These are phyloP conservation scores for Exsudoporus floridanus DNA, from an alignment of 1,284 basidiomycete genomes.

Conservation along the genomic window DNA sequence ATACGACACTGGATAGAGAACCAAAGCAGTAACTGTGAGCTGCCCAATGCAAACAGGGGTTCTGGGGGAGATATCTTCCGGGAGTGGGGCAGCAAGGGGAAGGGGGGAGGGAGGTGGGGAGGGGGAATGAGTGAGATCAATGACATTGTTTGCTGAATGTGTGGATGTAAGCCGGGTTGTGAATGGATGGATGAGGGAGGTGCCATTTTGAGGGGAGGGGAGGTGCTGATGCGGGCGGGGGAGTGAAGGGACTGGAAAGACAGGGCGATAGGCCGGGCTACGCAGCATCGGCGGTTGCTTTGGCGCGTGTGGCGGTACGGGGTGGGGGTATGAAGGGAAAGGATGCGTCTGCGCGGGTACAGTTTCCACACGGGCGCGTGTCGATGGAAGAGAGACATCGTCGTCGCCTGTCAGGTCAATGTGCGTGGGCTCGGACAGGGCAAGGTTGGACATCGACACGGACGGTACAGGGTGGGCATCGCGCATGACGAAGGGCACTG, in stretches of 20 bases:
- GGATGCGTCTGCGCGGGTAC: slow-evolving; percentile 37
- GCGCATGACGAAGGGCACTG: slow-evolving; percentile 23
- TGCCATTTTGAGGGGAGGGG: slow-evolving; percentile 21
- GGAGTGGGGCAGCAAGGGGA: slow-evolving; percentile 35
- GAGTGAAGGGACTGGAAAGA: slow-evolving; percentile 45
- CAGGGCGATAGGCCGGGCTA: slow-evolving; percentile 42
- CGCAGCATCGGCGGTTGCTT: slow-evolving; percentile 25
- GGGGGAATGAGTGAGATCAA: slow-evolving; percentile 75
- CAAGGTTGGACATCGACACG: slow-evolving; percentile 35
- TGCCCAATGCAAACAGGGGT: slow-evolving; percentile 89
- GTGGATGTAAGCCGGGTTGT: slow-evolving; percentile 18
- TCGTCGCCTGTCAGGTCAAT: slow-evolving; percentile 67
- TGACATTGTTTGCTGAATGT: slow-evolving; percentile 50
- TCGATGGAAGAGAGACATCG: slow-evolving; percentile 38
- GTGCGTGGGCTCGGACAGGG: slow-evolving; percentile 40
- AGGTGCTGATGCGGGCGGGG: slow-evolving; percentile 25
- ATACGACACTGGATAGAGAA: slow-evolving; percentile 83
- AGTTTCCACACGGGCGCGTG: slow-evolving; percentile 33
- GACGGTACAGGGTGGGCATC: slow-evolving; percentile 31
- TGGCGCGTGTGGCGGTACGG: slow-evolving; percentile 18
- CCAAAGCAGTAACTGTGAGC: slow-evolving; percentile 76
- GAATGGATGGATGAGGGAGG: slow-evolving; percentile 15
- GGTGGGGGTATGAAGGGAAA: slow-evolving; percentile 20
- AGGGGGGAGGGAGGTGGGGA: slow-evolving; percentile 57
- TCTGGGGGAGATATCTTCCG: slow-evolving; percentile 62